Evolutionary conservation across 75 land plant genomes (phyloP).

Genomic region (Gnetum montanum): DNA sequence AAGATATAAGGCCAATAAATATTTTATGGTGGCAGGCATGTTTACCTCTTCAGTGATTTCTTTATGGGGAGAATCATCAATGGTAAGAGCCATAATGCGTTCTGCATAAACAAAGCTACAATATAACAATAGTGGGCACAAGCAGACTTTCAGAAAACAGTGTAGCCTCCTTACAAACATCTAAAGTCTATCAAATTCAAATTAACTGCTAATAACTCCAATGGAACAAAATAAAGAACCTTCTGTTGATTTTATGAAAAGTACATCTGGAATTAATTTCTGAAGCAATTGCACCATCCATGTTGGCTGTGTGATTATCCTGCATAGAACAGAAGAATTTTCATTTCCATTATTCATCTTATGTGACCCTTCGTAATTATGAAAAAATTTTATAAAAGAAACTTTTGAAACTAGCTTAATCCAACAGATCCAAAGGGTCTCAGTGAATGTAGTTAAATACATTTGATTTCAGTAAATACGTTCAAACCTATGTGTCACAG

Average conservation of each 20-base stretch:
- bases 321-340: conserved; percentile 2
- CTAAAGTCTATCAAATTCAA: not conserved
- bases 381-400: too few species aligned
- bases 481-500: too few species aligned
- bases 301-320: conserved; percentile 19
- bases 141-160: not conserved
- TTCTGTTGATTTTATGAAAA: conserved; percentile 18
- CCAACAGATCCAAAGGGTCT: too few species aligned
- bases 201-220: not conserved
- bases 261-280: conserved; percentile 14
- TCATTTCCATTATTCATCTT: not conserved
- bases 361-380: not conserved
- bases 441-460: too few species aligned
- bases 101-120: conserved; percentile 16
- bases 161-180: not conserved
- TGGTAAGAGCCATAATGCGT: conserved; percentile 23
- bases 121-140: not conserved
- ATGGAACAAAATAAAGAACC: conserved; percentile 7
- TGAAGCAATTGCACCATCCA: conserved; percentile 23
- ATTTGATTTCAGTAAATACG: too few species aligned
- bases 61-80: conserved; percentile 38
- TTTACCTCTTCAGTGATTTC: conserved; percentile 36
- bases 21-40: not conserved
- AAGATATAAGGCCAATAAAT: not conserved
- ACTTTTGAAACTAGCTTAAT: too few species aligned